These are phyloP conservation scores for Paramecium primaurelia DNA, from an alignment of 73 alveolate species.

Conservation along the genomic window DNA sequence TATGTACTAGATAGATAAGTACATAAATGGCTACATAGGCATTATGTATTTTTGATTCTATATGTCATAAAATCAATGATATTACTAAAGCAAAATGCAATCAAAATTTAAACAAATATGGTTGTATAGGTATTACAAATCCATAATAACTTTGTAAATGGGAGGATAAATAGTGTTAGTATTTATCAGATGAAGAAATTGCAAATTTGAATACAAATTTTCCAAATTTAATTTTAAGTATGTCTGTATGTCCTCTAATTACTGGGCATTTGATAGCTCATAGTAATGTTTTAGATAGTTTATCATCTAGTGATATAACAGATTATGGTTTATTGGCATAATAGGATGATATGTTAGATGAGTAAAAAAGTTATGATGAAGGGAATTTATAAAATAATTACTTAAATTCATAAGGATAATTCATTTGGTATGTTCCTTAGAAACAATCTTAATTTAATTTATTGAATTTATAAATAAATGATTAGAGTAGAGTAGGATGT, in stretches of 20 bases:
- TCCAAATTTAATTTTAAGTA: not conserved
- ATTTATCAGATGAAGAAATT: not conserved
- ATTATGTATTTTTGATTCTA: not conserved
- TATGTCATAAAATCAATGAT: not conserved
- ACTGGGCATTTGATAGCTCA: not conserved
- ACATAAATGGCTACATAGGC: not conserved
- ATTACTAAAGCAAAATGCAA: not conserved
- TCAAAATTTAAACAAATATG: not conserved
- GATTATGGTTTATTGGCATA: not conserved
- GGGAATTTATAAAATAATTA: not conserved
- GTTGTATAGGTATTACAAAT: not conserved
- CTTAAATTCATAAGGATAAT: not conserved
- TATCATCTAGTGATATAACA: not conserved
- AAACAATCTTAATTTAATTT: not conserved
- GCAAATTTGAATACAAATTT: not conserved
- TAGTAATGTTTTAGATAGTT: not conserved
- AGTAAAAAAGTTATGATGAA: not conserved
- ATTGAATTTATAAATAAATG: not conserved
- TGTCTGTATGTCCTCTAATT: constrained; percentile 34
- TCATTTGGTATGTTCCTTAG: not conserved
- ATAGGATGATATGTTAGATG: not conserved
- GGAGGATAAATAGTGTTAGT: not conserved
- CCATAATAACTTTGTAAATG: not conserved
- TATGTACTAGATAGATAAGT: not conserved
- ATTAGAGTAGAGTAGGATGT: not conserved